Conservation (phyloP, 1,139 yeast genomes). For the Yamadazyma membranifaciens region DNA sequence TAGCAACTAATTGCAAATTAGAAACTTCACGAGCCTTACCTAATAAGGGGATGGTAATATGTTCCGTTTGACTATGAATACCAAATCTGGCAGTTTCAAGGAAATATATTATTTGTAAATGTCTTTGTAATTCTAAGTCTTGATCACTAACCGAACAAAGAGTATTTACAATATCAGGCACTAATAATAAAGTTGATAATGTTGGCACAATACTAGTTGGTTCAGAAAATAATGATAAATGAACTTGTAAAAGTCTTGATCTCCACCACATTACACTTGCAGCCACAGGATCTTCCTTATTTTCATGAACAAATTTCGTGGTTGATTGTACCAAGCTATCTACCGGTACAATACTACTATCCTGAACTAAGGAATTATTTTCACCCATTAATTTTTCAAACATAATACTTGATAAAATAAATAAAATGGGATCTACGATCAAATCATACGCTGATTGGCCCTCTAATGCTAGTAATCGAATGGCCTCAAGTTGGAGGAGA, state of each 20-base stretch:
- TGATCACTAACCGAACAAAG: slow-evolving; percentile 28
- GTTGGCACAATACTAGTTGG: slow-evolving; percentile 48
- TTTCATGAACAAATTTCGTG: slow-evolving; percentile 3
- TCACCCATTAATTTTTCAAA: slow-evolving; percentile 47
- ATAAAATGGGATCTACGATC: slow-evolving; percentile 51
- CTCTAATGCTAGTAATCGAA: slow-evolving; percentile 45
- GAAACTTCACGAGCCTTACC: slow-evolving; percentile 56
- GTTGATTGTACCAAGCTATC: slow-evolving; percentile 17
- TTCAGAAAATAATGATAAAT: slow-evolving; percentile 59
- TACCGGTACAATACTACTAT: slow-evolving; percentile 20
- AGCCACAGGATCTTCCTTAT: slow-evolving; percentile 22
- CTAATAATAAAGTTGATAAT: slow-evolving; percentile 38
- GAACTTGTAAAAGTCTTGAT: slow-evolving; percentile 62
- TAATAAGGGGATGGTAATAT: slow-evolving; percentile 50
- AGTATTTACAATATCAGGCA: slow-evolving; percentile 28
- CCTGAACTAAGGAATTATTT: slow-evolving; percentile 29
- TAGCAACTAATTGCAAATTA: slow-evolving; percentile 60
- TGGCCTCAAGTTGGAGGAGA: slow-evolving; percentile 29
- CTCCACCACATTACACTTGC: slow-evolving; percentile 74
- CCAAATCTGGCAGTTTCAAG: slow-evolving; percentile 68
- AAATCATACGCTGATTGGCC: slow-evolving; percentile 68
- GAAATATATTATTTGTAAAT: slow-evolving; percentile 48
- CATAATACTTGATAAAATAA: slow-evolving; percentile 47
- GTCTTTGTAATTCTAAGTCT: slow-evolving; percentile 26
- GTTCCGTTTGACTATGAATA: slow-evolving; percentile 61